These are phyloP conservation scores for Erysiphe pisi DNA, from an alignment of 2,329 filamentous ascomycete species.

Conservation along the genomic window DNA sequence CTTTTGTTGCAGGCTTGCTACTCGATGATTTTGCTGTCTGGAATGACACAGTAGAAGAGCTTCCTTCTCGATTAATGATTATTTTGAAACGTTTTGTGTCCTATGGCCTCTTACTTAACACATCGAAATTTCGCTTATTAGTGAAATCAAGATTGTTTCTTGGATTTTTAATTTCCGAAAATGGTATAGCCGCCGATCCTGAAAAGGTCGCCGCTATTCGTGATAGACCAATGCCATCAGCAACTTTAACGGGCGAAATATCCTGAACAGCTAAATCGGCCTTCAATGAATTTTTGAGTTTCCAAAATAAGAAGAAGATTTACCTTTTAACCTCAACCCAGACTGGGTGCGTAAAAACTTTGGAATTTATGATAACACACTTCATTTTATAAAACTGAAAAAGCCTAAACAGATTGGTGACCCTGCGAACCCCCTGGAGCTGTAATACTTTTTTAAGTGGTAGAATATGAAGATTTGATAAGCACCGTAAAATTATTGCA, in stretches of 20 bases:
- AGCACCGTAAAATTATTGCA: too few species aligned
- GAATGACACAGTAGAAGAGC: neutral
- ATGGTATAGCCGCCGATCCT: neutral
- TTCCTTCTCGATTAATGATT: neutral
- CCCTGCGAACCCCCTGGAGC: too few species aligned
- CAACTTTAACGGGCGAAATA: neutral
- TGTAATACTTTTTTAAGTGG: too few species aligned
- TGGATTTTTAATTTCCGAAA: too few species aligned
- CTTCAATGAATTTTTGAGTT: constrained; percentile 25
- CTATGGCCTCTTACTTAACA: neutral
- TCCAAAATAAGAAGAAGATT: neutral
- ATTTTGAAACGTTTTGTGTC: neutral
- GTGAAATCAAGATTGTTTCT: neutral
- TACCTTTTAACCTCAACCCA: too few species aligned
- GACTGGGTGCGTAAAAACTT: too few species aligned
- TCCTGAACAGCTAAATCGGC: neutral
- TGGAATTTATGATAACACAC: neutral
- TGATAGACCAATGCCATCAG: constrained; percentile 10
- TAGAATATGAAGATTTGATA: too few species aligned
- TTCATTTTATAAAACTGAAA: neutral
- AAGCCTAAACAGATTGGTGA: too few species aligned
- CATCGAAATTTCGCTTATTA: neutral
- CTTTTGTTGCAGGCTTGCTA: neutral
- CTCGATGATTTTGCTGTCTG: neutral
- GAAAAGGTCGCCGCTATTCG: neutral